These are phyloP conservation scores for Theileria sp. DNA, from an alignment of 169 alveolate species.

Conservation along the genomic window DNA sequence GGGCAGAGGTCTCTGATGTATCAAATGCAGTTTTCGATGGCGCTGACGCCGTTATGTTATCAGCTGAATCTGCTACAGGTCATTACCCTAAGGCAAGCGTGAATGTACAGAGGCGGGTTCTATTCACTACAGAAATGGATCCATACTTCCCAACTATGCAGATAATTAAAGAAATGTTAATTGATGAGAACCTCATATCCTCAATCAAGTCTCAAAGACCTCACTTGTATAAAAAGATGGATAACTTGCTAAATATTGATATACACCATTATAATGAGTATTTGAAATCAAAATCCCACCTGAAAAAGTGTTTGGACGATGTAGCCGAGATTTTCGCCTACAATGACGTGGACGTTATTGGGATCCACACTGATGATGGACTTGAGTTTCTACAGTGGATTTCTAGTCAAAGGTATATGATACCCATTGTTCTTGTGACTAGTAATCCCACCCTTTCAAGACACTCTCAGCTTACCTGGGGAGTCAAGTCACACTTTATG, in stretches of 20 bases:
- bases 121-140: slow-evolving; percentile 70
- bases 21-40: slow-evolving; percentile 96
- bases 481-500: slow-evolving; percentile 67
- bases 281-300: slow-evolving; percentile 6
- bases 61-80: slow-evolving; percentile 84
- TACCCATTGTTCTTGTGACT: slow-evolving; percentile 71
- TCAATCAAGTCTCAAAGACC: slow-evolving; percentile 29
- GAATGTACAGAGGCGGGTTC: slow-evolving; percentile 67
- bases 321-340: slow-evolving; percentile 20
- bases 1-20: slow-evolving; percentile 98
- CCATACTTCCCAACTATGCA: slow-evolving; percentile 64
- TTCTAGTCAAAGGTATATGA: slow-evolving; percentile 64
- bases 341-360: slow-evolving; percentile 55
- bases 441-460: slow-evolving; percentile 63
- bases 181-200: slow-evolving; percentile 23
- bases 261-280: slow-evolving; percentile 27
- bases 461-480: slow-evolving; percentile 75
- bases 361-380: slow-evolving; percentile 62
- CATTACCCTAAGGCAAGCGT: slow-evolving; percentile 76
- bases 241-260: slow-evolving; percentile 27
- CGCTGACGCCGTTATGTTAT: slow-evolving; percentile 92
- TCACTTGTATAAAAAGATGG: slow-evolving; percentile 15
- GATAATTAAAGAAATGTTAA: slow-evolving; percentile 58
- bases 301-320: slow-evolving; percentile 8
- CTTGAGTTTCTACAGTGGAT: slow-evolving; percentile 70